phyloP scores from a whole-genome alignment of 2,329 filamentous ascomycete species.

The Fusarium succisae region DNA sequence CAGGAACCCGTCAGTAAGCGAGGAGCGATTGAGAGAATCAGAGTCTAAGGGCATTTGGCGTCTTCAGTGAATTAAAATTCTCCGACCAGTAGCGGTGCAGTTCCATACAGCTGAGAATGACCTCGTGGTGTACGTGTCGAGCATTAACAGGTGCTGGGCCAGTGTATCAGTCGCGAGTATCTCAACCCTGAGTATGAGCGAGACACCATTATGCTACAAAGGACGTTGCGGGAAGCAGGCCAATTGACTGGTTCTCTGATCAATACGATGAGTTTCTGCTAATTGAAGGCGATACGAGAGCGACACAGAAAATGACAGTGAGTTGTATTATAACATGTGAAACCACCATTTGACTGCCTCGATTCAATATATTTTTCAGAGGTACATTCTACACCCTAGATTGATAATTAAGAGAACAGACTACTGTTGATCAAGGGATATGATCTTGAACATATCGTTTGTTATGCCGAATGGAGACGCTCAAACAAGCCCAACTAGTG shows the following conservation, averaged over 20 bases:
- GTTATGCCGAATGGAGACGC: rapidly evolving
- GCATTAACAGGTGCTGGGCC: background rate
- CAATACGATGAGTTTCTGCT: too few relatives aligned
- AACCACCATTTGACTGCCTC: background rate
- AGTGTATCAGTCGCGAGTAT: rapidly evolving
- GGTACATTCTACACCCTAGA: rapidly evolving
- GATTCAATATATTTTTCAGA: too few relatives aligned
- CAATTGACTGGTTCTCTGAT: rapidly evolving
- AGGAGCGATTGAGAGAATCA: rapidly evolving
- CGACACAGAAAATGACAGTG: background rate
- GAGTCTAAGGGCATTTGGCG: rapidly evolving
- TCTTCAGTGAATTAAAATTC: too few relatives aligned
- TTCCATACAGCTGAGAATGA: background rate
- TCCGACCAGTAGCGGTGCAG: background rate
- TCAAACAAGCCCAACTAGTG: rapidly evolving
- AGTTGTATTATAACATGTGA: background rate
- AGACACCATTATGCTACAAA: rapidly evolving
- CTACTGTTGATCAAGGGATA: rapidly evolving
- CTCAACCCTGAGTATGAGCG: background rate
- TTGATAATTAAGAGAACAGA: rapidly evolving
- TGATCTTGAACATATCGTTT: rapidly evolving
- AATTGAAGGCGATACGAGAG: rapidly evolving
- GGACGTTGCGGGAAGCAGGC: rapidly evolving
- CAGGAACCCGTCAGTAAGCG: rapidly evolving
- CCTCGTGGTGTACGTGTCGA: background rate